These are phyloP conservation scores for Ogataea populi-albae DNA, from an alignment of 805 yeast genomes.

Conservation along the genomic window DNA sequence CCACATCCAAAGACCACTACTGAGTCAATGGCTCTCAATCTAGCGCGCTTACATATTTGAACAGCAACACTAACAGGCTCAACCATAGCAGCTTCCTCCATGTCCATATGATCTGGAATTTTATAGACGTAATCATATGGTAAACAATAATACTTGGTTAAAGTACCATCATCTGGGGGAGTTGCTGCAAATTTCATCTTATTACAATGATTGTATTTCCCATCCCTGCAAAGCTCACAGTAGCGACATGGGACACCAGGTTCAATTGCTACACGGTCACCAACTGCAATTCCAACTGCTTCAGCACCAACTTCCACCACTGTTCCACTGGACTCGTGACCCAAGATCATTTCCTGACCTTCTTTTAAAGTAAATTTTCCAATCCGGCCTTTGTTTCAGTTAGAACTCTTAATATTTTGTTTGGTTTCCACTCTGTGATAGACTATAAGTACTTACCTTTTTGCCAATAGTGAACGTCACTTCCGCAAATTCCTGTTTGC, in stretches of 20 bases:
- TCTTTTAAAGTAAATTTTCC: slow-evolving; percentile 16
- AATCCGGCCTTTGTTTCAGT: slow-evolving; percentile 18
- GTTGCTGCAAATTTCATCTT: slow-evolving; percentile 88
- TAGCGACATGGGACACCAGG: slow-evolving; percentile 84
- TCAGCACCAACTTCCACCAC: slow-evolving; percentile 65
- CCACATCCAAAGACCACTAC: slow-evolving; percentile 86
- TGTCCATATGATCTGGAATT: slow-evolving; percentile 71
- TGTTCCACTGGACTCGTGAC: slow-evolving; percentile 82
- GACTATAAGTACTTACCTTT: slow-evolving; percentile 78
- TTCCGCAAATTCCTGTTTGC: slow-evolving; percentile 86
- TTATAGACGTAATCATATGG: slow-evolving; percentile 85
- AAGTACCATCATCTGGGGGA: slow-evolving; percentile 81
- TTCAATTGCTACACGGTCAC: slow-evolving; percentile 85
- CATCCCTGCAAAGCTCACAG: slow-evolving; percentile 70
- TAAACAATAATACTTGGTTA: slow-evolving; percentile 64
- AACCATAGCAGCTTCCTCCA: slow-evolving; percentile 83
- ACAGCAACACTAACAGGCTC: slow-evolving; percentile 88
- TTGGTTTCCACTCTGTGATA: slow-evolving; percentile 55
- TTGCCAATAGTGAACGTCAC: slow-evolving; percentile 78
- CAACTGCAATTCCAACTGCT: slow-evolving; percentile 65
- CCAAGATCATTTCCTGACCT: slow-evolving; percentile 59
- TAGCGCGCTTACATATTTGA: slow-evolving; percentile 68
- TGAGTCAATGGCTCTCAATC: slow-evolving; percentile 58
- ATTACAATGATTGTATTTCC: slow-evolving; percentile 82
- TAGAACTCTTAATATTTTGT: neutral